Evolutionary conservation across 305 asterid genomes (phyloP).

Genomic region (Solanum hybrid): DNA sequence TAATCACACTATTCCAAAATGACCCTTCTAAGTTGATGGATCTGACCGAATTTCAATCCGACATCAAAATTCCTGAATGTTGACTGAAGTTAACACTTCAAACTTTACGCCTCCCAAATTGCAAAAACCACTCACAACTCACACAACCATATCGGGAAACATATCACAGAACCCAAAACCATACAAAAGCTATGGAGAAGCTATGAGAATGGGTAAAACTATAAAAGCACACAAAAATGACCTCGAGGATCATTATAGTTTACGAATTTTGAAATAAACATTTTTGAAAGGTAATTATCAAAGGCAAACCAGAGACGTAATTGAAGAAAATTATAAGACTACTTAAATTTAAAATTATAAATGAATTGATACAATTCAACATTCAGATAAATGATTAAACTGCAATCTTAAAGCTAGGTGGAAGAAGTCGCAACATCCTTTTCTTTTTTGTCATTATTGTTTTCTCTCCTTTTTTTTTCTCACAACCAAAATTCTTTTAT

Average conservation of each 20-base stretch:
- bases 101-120: background rate
- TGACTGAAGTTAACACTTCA: background rate
- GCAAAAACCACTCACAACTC: background rate
- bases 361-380: background rate
- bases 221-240: background rate
- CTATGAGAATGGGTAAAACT: too few species aligned
- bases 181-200: background rate
- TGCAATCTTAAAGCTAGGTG: background rate
- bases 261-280: background rate
- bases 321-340: too few species aligned
- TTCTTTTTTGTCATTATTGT: background rate
- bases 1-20: too few species aligned
- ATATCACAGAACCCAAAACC: background rate
- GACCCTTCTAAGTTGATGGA: background rate
- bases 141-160: background rate
- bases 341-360: too few species aligned
- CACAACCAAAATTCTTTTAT: background rate
- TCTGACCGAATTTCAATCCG: background rate
- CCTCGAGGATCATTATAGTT: background rate
- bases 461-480: background rate
- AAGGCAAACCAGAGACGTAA: too few species aligned
- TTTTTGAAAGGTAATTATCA: background rate
- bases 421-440: background rate
- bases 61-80: background rate
- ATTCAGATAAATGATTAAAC: background rate